Evolutionary conservation across 164 flowering plant genomes (phyloP).

Genomic region (Sextonia rubra): DNA sequence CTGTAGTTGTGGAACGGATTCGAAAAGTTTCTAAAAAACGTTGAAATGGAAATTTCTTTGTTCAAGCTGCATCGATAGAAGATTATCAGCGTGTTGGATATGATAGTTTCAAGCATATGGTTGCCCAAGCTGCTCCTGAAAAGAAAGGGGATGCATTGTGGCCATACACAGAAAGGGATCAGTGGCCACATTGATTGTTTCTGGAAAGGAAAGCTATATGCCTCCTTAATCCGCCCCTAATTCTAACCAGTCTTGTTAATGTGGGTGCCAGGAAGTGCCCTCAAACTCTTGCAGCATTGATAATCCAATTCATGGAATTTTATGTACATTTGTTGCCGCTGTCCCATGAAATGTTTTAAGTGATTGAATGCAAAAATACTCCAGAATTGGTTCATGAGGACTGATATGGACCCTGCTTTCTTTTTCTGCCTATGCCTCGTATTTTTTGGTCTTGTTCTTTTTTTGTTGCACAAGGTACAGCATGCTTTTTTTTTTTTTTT

Average conservation of each 20-base stretch:
- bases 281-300: not conserved
- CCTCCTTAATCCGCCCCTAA: not conserved
- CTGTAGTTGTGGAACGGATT: conserved; percentile 75
- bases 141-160: not conserved
- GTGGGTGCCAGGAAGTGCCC: not conserved
- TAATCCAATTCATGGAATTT: not conserved
- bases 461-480: not conserved
- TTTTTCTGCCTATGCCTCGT: not conserved
- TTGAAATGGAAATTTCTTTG: conserved; percentile 23
- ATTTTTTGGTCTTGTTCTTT: not conserved
- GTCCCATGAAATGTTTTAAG: not conserved
- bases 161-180: not conserved
- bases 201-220: not conserved
- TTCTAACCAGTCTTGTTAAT: too few species aligned
- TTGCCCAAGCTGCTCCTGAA: not conserved
- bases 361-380: not conserved
- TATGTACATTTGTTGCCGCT: not conserved
- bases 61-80: not conserved
- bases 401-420: not conserved
- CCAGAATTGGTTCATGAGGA: not conserved
- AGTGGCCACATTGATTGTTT: not conserved
- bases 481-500: too few species aligned
- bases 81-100: not conserved
- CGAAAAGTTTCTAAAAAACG: conserved; percentile 44
- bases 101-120: conserved; percentile 1